Percentiles rank a stretch among this genome's conserved stretches.
These are phyloP conservation scores for Aspergillus fumigatus DNA, from an alignment of 2,329 filamentous ascomycete species.

Conservation along the genomic window DNA sequence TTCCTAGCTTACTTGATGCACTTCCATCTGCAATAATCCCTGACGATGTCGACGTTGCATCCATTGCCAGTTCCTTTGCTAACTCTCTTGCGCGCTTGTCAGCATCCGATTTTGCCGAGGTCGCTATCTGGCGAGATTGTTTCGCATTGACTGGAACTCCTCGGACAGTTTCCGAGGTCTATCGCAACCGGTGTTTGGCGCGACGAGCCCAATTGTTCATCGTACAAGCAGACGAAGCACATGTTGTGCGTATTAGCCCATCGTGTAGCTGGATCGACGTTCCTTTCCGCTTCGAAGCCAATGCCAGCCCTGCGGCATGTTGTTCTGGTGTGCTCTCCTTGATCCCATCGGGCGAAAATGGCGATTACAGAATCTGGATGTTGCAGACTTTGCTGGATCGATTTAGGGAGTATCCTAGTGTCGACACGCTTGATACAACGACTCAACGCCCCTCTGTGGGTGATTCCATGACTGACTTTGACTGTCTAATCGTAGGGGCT, in stretches of 20 bases:
- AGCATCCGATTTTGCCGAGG: neutral
- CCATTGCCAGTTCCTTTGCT: neutral
- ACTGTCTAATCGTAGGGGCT: slow-evolving; percentile 32
- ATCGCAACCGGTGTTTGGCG: neutral
- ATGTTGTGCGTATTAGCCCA: neutral
- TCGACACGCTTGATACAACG: neutral
- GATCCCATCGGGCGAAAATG: neutral
- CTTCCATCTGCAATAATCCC: neutral
- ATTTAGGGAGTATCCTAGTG: neutral
- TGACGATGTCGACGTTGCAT: neutral
- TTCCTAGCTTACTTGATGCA: neutral
- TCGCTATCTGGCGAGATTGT: neutral
- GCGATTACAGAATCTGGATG: neutral
- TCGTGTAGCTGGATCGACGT: neutral
- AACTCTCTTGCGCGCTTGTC: neutral
- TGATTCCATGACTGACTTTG: neutral
- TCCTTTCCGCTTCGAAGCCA: neutral
- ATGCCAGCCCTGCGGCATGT: neutral
- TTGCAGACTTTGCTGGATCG: neutral
- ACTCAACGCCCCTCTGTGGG: neutral
- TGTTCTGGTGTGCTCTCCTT: neutral
- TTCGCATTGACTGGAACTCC: neutral
- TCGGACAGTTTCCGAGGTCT: neutral
- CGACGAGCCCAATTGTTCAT: neutral
- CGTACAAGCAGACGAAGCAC: neutral